These are phyloP conservation scores for Podospora pseudoanserina DNA, from an alignment of 495 filamentous ascomycete species.

Conservation along the genomic window DNA sequence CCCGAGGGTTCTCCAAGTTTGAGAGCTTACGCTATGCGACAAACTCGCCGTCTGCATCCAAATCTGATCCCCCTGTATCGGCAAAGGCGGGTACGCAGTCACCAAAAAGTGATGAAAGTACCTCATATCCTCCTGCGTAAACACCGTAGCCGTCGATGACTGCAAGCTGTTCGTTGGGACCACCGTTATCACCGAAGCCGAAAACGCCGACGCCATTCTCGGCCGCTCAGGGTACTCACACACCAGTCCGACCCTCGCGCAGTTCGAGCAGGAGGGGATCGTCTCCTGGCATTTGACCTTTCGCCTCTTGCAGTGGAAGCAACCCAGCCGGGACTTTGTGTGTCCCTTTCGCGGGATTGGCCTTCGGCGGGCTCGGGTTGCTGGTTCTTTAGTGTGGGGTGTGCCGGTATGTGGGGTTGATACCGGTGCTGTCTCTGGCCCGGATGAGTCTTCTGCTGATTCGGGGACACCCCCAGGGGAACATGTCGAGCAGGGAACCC, in stretches of 20 bases:
- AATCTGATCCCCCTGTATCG: slow-evolving; percentile 45
- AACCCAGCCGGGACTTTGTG: slow-evolving; percentile 55
- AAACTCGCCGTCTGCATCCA: slow-evolving; percentile 51
- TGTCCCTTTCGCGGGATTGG: slow-evolving; percentile 43
- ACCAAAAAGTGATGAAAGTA: slow-evolving; percentile 57
- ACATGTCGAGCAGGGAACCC: background rate
- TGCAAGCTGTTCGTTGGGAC: slow-evolving; percentile 19
- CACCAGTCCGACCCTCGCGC: slow-evolving; percentile 44
- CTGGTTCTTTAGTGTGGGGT: background rate
- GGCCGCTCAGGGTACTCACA: slow-evolving; percentile 48
- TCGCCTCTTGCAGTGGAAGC: slow-evolving; percentile 55
- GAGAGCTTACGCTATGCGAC: slow-evolving; percentile 42
- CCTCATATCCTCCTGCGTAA: slow-evolving; percentile 47
- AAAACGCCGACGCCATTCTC: background rate
- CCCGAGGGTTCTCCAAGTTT: background rate
- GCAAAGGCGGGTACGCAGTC: slow-evolving; percentile 52
- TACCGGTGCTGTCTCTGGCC: background rate
- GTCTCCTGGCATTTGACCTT: slow-evolving; percentile 57
- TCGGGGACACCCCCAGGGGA: background rate
- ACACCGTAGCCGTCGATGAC: slow-evolving; percentile 25
- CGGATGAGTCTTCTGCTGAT: background rate
- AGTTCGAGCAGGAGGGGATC: slow-evolving; percentile 50
- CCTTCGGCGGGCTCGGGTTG: slow-evolving; percentile 18
- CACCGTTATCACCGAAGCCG: background rate
- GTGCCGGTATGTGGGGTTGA: background rate